These are phyloP conservation scores for Hura crepitans DNA, from an alignment of 441 rosid genomes.

Conservation along the genomic window DNA sequence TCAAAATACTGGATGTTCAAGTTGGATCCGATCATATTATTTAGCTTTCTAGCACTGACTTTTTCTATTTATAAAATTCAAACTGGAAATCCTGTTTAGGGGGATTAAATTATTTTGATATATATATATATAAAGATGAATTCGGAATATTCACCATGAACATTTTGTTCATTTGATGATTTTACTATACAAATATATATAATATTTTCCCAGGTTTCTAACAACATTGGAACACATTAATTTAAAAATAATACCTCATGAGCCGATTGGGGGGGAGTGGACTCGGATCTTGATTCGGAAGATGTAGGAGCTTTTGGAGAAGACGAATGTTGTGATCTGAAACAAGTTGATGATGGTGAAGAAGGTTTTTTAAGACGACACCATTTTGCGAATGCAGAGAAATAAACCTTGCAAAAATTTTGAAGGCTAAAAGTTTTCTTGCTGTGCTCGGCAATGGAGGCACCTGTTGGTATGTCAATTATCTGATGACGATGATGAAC, in stretches of 20 bases:
- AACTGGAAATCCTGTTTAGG: too few species aligned
- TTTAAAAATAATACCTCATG: constrained; percentile 18
- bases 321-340: neutral
- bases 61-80: too few species aligned
- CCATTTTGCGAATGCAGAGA: constrained; percentile 29
- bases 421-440: constrained; percentile 33
- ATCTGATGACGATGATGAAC: constrained; percentile 24
- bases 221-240: too few species aligned
- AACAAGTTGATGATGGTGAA: constrained; percentile 10
- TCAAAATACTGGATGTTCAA: too few species aligned
- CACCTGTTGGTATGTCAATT: constrained; percentile 28
- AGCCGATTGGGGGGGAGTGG: neutral
- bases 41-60: too few species aligned
- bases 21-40: too few species aligned
- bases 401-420: constrained; percentile 31
- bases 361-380: constrained; percentile 28
- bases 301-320: neutral
- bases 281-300: neutral
- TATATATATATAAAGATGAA: too few species aligned
- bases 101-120: too few species aligned
- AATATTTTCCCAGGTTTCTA: too few species aligned
- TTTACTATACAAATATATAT: too few species aligned
- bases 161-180: too few species aligned
- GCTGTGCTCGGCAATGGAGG: constrained; percentile 22
- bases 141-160: too few species aligned